A percentile compares a stretch with the other conserved stretches of the same genome.
Conservation (phyloP, 2,329 filamentous ascomycete species). For the Eutypa lata region DNA sequence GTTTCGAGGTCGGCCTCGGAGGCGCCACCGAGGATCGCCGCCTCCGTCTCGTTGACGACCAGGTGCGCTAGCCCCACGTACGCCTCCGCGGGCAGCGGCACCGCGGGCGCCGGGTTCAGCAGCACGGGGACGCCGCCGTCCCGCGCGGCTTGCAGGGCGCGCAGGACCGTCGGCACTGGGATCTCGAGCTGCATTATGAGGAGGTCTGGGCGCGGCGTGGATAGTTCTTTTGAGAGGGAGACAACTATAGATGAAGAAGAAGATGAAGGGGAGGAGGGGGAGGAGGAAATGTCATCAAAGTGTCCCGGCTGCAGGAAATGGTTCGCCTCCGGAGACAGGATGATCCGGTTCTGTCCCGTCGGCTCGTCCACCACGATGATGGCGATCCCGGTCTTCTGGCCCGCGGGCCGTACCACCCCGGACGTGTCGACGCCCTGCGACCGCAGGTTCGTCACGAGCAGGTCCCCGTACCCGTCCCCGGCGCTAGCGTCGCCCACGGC, state of each 20-base stretch:
- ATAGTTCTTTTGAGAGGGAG: constrained; percentile 18
- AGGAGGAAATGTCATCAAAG: too few species aligned
- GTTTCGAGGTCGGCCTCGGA: constrained; percentile 46
- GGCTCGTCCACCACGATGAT: constrained; percentile 73
- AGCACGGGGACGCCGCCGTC: constrained; percentile 58
- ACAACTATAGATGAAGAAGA: neutral
- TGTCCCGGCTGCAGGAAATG: constrained; percentile 39
- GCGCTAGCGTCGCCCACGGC: constrained; percentile 58
- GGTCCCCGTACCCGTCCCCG: constrained; percentile 55
- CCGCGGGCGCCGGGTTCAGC: constrained; percentile 82
- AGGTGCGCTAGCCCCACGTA: constrained; percentile 72
- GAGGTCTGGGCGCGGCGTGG: constrained; percentile 48
- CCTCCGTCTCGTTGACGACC: constrained; percentile 89
- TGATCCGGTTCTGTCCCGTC: constrained; percentile 73
- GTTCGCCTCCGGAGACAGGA: constrained; percentile 72
- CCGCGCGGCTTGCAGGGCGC: constrained; percentile 52
- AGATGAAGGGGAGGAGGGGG: neutral
- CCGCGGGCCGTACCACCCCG: constrained; percentile 42
- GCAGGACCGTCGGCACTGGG: constrained; percentile 62
- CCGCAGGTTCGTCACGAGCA: constrained; percentile 56
- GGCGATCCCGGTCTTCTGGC: constrained; percentile 63
- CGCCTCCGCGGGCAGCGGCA: constrained; percentile 61
- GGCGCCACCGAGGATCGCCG: constrained; percentile 63
- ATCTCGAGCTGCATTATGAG: constrained; percentile 79
- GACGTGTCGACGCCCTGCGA: constrained; percentile 60